Percentiles rank a stretch among this genome's conserved stretches.
These are phyloP conservation scores for Eucalyptus coolabah DNA, from an alignment of 345 rosid species.

Conservation along the genomic window DNA sequence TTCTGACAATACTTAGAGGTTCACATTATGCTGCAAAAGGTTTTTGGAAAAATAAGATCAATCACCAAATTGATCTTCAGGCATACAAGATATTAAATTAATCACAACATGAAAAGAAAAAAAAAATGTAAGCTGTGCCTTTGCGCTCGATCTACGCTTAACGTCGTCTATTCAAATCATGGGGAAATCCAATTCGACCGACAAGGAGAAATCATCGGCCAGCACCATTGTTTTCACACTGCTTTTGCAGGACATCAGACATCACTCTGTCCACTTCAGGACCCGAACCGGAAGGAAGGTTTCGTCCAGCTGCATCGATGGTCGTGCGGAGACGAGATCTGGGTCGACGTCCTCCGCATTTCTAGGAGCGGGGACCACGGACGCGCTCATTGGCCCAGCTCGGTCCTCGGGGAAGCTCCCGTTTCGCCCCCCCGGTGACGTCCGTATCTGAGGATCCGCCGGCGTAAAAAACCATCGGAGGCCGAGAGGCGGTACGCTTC, in stretches of 20 bases:
- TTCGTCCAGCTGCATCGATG: background rate
- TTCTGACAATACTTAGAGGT: background rate
- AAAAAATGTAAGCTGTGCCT: background rate
- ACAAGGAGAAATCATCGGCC: background rate
- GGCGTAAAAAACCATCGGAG: background rate
- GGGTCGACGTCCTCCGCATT: background rate
- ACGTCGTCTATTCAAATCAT: background rate
- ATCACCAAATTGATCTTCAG: background rate
- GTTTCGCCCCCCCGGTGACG: background rate
- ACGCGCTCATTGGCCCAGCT: background rate
- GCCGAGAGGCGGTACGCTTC: background rate
- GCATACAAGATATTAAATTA: background rate
- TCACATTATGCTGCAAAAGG: background rate
- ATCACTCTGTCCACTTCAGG: background rate
- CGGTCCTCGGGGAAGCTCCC: background rate
- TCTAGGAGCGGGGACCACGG: background rate
- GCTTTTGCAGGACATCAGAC: background rate
- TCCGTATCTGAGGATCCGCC: background rate
- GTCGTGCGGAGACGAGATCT: background rate
- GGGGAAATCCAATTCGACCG: background rate
- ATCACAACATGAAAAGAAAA: background rate
- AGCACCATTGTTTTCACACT: background rate
- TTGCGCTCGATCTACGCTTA: background rate
- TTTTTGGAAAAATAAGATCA: background rate
- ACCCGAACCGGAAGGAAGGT: background rate